A percentile compares a stretch with the other conserved stretches of the same genome.
phyloP scores from a whole-genome alignment of 257 asterid species.

The Przewalskia tangutica region DNA sequence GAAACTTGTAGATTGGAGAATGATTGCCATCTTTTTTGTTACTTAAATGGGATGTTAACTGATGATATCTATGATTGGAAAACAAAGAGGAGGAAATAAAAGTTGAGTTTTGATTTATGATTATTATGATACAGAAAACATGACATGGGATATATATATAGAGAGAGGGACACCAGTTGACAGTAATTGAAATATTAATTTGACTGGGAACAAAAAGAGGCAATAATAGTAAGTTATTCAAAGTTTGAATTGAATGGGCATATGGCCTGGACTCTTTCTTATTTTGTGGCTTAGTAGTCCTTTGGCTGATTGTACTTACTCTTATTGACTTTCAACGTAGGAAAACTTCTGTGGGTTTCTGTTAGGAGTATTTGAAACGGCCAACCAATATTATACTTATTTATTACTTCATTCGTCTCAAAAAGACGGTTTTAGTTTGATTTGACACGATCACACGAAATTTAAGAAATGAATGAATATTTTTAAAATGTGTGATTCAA shows the following conservation, averaged over 20 bases:
- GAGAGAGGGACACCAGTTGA: neutral
- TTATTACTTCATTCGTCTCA: no score
- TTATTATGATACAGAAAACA: neutral
- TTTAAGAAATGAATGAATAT: no score
- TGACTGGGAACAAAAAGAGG: neutral
- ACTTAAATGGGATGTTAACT: neutral
- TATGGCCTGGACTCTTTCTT: neutral
- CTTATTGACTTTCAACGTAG: neutral
- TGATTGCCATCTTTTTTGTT: neutral
- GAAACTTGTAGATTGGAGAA: neutral
- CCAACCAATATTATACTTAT: neutral
- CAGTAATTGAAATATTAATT: neutral
- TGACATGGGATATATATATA: neutral
- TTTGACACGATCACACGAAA: no score
- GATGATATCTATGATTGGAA: neutral
- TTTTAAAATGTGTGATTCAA: no score
- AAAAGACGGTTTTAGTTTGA: no score
- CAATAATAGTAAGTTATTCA: neutral
- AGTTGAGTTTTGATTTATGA: neutral
- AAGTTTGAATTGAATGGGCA: conserved; percentile 2
- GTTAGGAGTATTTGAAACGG: neutral
- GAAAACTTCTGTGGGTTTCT: neutral
- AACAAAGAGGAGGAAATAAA: neutral
- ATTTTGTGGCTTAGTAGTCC: neutral
- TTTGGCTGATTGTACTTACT: neutral